phyloP scores from a whole-genome alignment of 345 rosid species.

The Brassica incana region DNA sequence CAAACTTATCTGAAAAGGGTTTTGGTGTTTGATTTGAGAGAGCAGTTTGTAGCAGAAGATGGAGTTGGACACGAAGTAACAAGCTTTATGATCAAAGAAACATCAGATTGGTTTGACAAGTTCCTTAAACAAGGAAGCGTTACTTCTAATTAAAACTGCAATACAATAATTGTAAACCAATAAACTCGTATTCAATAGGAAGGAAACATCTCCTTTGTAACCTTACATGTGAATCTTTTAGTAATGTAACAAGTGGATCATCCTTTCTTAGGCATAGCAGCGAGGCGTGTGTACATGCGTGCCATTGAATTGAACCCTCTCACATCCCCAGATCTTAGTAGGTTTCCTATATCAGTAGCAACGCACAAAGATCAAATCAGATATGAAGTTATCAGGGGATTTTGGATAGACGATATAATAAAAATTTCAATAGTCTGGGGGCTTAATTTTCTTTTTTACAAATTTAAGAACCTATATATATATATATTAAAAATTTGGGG shows the following conservation, averaged over 20 bases:
- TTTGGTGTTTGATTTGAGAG: not conserved
- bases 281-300: conserved; percentile 66
- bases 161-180: not conserved
- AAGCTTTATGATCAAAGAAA: conserved; percentile 65
- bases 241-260: conserved; percentile 36
- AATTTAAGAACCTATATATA: no score
- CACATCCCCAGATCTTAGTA: conserved; percentile 82
- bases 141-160: not conserved
- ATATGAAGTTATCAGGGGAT: not conserved
- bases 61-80: conserved; percentile 73
- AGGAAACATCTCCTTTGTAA: conserved; percentile 12
- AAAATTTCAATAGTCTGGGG: no score
- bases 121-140: conserved; percentile 43
- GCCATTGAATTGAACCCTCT: conserved; percentile 99
- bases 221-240: conserved; percentile 6
- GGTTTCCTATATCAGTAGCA: conserved; percentile 60
- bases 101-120: conserved; percentile 76
- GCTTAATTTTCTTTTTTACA: no score
- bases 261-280: conserved; percentile 93
- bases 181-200: not conserved
- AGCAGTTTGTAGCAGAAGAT: conserved; percentile 66
- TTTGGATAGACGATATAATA: no score
- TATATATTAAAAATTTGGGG: no score
- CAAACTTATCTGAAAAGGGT: not conserved
- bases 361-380: not conserved